Conservation (phyloP, 208 protist species). For the Trypanosoma grayi region DNA sequence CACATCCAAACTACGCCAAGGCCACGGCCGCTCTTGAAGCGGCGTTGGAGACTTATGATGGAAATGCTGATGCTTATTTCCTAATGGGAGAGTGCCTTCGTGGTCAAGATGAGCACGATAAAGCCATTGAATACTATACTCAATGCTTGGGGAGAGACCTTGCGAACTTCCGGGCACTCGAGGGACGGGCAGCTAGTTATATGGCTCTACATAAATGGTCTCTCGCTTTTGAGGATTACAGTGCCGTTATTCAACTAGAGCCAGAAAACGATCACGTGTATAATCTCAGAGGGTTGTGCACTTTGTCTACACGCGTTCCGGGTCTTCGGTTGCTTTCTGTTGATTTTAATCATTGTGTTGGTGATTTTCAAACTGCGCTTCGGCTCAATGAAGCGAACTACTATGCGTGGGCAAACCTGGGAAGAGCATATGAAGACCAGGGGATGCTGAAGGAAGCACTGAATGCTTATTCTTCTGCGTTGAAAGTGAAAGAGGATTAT, state of each 20-base stretch:
- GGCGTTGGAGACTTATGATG: conserved; percentile 75
- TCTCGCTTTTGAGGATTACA: conserved; percentile 89
- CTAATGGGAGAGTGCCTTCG: conserved; percentile 67
- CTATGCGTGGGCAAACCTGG: conserved; percentile 90
- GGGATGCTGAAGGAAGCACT: conserved; percentile 68
- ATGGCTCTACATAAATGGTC: conserved; percentile 49
- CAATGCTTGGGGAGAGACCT: conserved; percentile 72
- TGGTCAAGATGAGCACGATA: conserved; percentile 48
- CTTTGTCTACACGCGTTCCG: conserved; percentile 62
- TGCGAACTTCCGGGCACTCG: conserved; percentile 52
- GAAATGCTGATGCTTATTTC: conserved; percentile 54
- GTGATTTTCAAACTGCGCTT: conserved; percentile 83
- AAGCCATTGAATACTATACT: conserved; percentile 79
- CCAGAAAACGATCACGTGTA: conserved; percentile 90
- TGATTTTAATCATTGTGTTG: conserved; percentile 71
- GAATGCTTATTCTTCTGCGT: conserved; percentile 64
- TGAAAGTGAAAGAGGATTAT: conserved; percentile 78
- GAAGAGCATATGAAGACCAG: conserved; percentile 84
- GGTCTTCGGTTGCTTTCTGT: conserved; percentile 63
- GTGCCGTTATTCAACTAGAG: conserved; percentile 77
- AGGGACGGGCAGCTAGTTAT: conserved; percentile 75
- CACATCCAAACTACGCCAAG: conserved; percentile 73
- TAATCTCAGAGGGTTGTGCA: conserved; percentile 89
- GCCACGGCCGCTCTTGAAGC: conserved; percentile 69
- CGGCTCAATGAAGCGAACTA: conserved; percentile 92